Evolutionary conservation across 768 basidiomycete species (phyloP), one percentile per base, ranked within the genome.

Genomic region (Jaapia argillacea): DNA sequence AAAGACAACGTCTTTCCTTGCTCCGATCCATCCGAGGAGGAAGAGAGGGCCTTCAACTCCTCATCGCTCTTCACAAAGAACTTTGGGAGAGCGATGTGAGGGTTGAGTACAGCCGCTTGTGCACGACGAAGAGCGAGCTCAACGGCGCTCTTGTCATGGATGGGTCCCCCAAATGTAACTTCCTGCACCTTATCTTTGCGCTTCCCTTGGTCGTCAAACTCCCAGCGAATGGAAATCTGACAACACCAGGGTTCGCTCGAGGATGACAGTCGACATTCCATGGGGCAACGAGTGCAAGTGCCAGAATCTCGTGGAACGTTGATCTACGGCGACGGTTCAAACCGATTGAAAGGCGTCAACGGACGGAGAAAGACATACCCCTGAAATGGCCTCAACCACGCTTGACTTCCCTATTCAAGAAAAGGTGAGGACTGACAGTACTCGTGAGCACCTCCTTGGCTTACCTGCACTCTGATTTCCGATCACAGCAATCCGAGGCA

Each of bases 51-150:
- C 14, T 33, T 25, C 23, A 42, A 13, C 3, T 27, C 35, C 3
- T 41, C 35, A n/a, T 12, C 38, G 13, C 40, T 39, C 38, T 36
- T 50, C 12, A 22, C 16, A 4, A 22, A 18, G 44, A 68, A 68
- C 14, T 38, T 4, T 14, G 42, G 45, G 35, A 58, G 45, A 4
- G 57, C 42, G 6, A 66, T 37, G n/a, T 62, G 56, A 0, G 73
- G 72, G 42, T 69, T 67, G 6, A 82, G 61, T 20, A 79, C 64
- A 0, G 79, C 79, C 0, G 70, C 66, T 51, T 82, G 80, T 0
- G 81, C 79, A 3, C 79, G 65, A 22, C 77, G 69, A 10, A 82
- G 62, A 58, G 65, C 66, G 2, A 69, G 49, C 44, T 81, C 80
- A 5, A 84, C 70, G 0, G 60, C 49, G 1, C 33, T 24, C 36